Base-by-base conservation (phyloP, 164 flowering plant species). In the Umbellularia californica region DNA sequence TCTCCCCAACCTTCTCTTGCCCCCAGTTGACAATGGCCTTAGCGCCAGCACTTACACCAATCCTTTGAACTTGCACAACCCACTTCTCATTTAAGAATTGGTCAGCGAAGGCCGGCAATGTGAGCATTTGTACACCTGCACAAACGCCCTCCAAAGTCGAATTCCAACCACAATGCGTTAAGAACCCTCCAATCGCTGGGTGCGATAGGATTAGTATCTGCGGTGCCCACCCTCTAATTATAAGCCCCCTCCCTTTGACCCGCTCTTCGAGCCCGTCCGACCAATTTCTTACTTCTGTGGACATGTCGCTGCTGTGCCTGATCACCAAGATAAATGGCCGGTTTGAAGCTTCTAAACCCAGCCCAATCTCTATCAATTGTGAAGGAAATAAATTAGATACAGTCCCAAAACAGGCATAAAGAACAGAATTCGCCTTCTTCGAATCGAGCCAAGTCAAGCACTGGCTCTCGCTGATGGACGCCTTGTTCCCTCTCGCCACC, bases 131-230 rank as follows among this genome's bases (percentile, higher is more conserved):
- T 65, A 90, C 81, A 0, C 90, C 88, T 0, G 85, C 75, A 15
- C 82, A 72, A 0, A 85, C 50, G 3, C 85, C 87, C 77, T 90
- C 95, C 14, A 85, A 51, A 0, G 90, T 83, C 2, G 92, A 90
- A 79, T 90, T 90, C 94, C 94, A 90, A 1, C 91, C 89, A 25
- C 88, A 88, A 35, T 88, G 93, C 2, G 88, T 90, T 27, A 90
- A 24, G 77, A 90, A 88, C 62, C 88, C 92, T 66, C 88, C 82
- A 1, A 84, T 68, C 0, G 92, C 74, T 0, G 76, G 80, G 74
- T 89, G 92, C 0, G 90, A 82, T 51, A 90, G 74, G 10, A 89
- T 87, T 28, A 87, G 73, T 9, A 87, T 78, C 65, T 90, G 93
- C 0, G 93, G 95, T 1, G 93, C 90, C 95, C 95, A 90, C 14